phyloP scores from a whole-genome alignment of 805 yeast genomes.

The Candida loeiensis region DNA sequence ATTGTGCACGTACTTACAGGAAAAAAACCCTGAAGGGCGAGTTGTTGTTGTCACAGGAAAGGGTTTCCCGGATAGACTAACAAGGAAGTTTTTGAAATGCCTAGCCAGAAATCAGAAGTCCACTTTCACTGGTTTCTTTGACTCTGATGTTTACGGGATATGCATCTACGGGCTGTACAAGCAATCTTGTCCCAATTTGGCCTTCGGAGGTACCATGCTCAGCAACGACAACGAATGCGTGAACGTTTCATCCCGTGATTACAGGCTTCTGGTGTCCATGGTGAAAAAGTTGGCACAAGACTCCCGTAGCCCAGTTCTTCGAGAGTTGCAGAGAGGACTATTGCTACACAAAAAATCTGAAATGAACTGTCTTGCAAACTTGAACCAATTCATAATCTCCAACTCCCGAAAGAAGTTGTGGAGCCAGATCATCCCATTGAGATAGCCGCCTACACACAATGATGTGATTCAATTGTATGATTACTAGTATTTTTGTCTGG shows the following conservation, averaged over 20 bases:
- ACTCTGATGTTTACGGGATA: constrained; percentile 64
- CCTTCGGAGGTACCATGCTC: constrained; percentile 40
- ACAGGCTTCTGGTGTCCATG: constrained; percentile 15
- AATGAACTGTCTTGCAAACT: constrained; percentile 36
- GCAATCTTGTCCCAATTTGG: constrained; percentile 10
- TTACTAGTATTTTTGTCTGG: background rate
- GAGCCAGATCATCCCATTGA: too few relatives aligned
- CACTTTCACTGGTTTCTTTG: constrained; percentile 50
- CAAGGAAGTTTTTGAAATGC: constrained; percentile 39
- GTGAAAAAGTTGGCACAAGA: background rate
- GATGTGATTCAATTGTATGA: too few relatives aligned
- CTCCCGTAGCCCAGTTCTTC: background rate
- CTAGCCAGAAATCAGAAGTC: constrained; percentile 21
- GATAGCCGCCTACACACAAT: too few relatives aligned
- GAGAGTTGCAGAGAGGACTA: constrained; percentile 54
- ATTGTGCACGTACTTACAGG: constrained; percentile 20
- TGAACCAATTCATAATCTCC: constrained; percentile 1
- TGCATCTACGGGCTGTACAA: constrained; percentile 44
- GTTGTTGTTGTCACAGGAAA: constrained; percentile 52
- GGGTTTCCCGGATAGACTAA: constrained; percentile 62
- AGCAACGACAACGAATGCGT: constrained; percentile 30
- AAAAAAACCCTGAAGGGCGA: background rate
- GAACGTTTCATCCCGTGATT: constrained; percentile 20
- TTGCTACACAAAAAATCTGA: constrained; percentile 53
- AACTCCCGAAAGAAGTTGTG: background rate